phyloP scores from a whole-genome alignment of 208 protist species.

The Crithidia thermophila region DNA sequence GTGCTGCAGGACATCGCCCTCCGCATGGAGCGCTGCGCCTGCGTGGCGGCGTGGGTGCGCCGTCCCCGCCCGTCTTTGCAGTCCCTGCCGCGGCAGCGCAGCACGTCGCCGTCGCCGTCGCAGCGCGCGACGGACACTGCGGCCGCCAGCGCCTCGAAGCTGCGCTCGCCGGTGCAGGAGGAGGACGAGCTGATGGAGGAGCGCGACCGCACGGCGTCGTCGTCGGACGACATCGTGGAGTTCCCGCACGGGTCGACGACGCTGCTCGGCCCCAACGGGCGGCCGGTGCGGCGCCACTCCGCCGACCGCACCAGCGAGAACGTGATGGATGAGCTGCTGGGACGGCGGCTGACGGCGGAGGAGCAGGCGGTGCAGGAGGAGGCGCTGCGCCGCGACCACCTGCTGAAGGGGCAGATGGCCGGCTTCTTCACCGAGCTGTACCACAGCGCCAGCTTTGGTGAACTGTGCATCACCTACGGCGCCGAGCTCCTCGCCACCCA shows the following conservation, averaged over 20 bases:
- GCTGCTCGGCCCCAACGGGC: slow-evolving; percentile 38
- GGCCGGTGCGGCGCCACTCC: slow-evolving; percentile 25
- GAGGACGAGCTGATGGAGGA: slow-evolving; percentile 26
- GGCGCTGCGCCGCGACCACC: slow-evolving; percentile 39
- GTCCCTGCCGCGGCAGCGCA: background rate
- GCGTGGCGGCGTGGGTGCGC: slow-evolving; percentile 45
- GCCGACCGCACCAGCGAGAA: slow-evolving; percentile 4
- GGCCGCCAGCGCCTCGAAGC: slow-evolving; percentile 4
- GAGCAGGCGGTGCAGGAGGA: slow-evolving; percentile 42
- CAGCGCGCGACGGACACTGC: background rate
- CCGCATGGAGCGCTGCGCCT: slow-evolving; percentile 46
- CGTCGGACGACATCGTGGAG: slow-evolving; percentile 47
- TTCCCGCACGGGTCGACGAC: slow-evolving; percentile 45
- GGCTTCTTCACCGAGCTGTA: slow-evolving; percentile 67
- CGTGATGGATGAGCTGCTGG: slow-evolving; percentile 19
- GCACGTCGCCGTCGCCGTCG: slow-evolving; percentile 1
- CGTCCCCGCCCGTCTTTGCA: background rate
- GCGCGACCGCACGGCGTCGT: slow-evolving; percentile 8
- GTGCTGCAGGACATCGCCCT: slow-evolving; percentile 43
- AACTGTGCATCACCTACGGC: slow-evolving; percentile 65
- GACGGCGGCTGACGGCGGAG: slow-evolving; percentile 12
- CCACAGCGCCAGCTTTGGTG: slow-evolving; percentile 64
- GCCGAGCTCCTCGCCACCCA: slow-evolving; percentile 36
- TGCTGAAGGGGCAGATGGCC: slow-evolving; percentile 51
- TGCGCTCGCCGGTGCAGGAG: slow-evolving; percentile 9